Percentiles rank a stretch among this genome's conserved stretches.
These are phyloP conservation scores for Scutellaria minor DNA, from an alignment of 257 asterid genomes.

Conservation along the genomic window DNA sequence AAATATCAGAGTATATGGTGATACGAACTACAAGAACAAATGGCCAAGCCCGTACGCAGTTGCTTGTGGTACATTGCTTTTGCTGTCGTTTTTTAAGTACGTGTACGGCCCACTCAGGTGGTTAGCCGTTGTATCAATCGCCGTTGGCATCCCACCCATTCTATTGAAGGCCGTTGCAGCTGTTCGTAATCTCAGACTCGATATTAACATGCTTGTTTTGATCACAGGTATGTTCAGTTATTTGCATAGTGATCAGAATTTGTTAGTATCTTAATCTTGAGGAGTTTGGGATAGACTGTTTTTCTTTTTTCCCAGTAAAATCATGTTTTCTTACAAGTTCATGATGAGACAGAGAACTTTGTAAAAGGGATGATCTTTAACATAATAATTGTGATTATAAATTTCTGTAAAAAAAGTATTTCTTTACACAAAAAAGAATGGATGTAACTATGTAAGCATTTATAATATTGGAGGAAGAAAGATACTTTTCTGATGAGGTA, in stretches of 20 bases:
- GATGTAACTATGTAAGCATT: too few species aligned
- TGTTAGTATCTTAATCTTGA: too few species aligned
- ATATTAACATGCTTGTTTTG: slow-evolving; percentile 73
- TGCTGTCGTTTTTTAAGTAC: slow-evolving; percentile 54
- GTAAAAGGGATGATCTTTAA: neutral
- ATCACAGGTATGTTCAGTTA: slow-evolving; percentile 59
- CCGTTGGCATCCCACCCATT: slow-evolving; percentile 67
- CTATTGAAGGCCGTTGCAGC: slow-evolving; percentile 55
- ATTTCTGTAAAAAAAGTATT: too few species aligned
- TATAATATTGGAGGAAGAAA: too few species aligned
- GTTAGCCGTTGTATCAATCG: slow-evolving; percentile 72
- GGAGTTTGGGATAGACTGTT: too few species aligned
- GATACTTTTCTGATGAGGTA: too few species aligned
- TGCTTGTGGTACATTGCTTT: slow-evolving; percentile 59
- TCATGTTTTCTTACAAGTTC: too few species aligned
- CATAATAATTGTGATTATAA: neutral
- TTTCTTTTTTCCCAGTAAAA: too few species aligned
- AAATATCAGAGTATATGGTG: slow-evolving; percentile 52
- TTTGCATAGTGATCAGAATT: neutral
- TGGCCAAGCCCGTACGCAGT: slow-evolving; percentile 83
- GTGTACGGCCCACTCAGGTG: slow-evolving; percentile 61
- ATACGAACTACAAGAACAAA: slow-evolving; percentile 47
- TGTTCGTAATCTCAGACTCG: slow-evolving; percentile 51
- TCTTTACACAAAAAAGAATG: too few species aligned
- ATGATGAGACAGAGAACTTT: neutral